Evolutionary conservation across 768 basidiomycete species (phyloP), one percentile per base, ranked within the genome.

Genomic region (Pisolithus sp.): DNA sequence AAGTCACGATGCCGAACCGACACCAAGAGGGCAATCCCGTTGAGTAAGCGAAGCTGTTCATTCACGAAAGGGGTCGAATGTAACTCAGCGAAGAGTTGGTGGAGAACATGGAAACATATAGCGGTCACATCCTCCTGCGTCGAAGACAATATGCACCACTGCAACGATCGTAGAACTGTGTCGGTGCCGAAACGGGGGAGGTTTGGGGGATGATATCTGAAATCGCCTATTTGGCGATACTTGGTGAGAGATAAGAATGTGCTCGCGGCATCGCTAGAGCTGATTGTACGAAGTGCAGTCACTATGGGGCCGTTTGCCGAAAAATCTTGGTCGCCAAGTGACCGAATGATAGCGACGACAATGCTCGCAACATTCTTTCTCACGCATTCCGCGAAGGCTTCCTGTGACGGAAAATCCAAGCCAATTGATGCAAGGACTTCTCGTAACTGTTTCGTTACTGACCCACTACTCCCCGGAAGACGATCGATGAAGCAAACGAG

Each of bases 1-100:
- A 90, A 83, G 42, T 78, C 74, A 24, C 74, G 63, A 42, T 73
- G 65, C 52, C 81, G 78, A 38, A 79, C 75, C 4, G 92, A 76
- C 42, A 92, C 74, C 77, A 89, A 85, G 26, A 97, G 67, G 24
- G 80, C 81, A 42, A 95, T 69, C 2, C 81, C 78, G 50, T 90
- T 85, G 38, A 93, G 62, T 26, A 85, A 70, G 12, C 94, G 82
- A 38, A 82, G 67, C 62, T 94, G 89, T 63, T 95, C 91, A 63
- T 90, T 89, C 54, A 95, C 77, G 37, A 96, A 75, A 18, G 84
- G 84, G 0, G 82, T 80, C 9, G 69, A 65, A 52, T 88, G 79
- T 8, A 92, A 69, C 38, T 76, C 75, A 5, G 82, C 75, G 55
- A 94, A 81, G 13, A 95, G 73, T 47, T 80, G 78, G 52, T 86